Evolutionary conservation across 305 asterid species (phyloP), one percentile per base, ranked within the genome.

Genomic region (Fraxinus velutina): DNA sequence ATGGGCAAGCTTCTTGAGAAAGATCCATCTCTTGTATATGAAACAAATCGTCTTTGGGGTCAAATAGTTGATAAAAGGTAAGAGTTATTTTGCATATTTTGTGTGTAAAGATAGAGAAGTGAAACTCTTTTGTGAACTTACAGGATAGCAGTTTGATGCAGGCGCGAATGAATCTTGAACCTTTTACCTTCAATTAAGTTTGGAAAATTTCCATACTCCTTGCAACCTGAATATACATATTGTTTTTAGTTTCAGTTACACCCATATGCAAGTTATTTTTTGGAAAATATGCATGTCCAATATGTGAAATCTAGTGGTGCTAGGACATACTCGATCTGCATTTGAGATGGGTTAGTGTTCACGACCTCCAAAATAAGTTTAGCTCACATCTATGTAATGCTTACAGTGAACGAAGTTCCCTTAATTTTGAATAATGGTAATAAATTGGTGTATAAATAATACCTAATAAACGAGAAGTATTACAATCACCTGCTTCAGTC

Each of bases 41-140:
- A 94, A 88, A 93, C 99, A 30, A 90, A 92, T 84, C 94, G 97
- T 34, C 87, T 79, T 79, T 94, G 99, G 99, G 92, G 97, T 83
- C 97, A 94, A 87, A 92, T 96, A 73, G 92, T 90, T 55, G 97
- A 93, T 83, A 91, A 90, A 89, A 93, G 99, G 99, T 94, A 93
- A 76, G 78, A 32, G 60, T 55, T 68, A 39, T 81, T 83, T 76
- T 55, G 34, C 79, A 3, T 70, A 70, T 70, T 32, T 32, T 13
- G 6, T 70, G 10, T 2, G 75, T 24, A 32, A n/a, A n/a, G 64
- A 55, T 55, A 70, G 21, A 12, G 75, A 30, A 29, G 21, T 4
- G 42, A 70, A 30, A 70, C 39, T 32, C 75, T 34, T 13, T 29
- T 70, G 10, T 30, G 13, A 19, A 57, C 21, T 32, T 29, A n/a